phyloP scores from a whole-genome alignment of 345 rosid genomes.

The Eucalyptus sp. region DNA sequence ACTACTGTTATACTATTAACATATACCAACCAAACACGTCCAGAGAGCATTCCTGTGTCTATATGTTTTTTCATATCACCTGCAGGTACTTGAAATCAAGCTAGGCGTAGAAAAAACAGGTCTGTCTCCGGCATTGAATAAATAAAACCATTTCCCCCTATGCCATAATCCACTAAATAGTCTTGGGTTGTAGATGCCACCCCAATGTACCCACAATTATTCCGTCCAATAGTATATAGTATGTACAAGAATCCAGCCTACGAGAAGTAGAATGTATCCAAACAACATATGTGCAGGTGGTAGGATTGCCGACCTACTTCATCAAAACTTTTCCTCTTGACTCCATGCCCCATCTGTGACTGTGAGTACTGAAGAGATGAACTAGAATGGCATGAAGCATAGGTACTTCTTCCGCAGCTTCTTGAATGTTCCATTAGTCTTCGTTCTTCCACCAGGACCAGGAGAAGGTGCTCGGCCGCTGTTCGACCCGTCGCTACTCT shows the following conservation, averaged over 20 bases:
- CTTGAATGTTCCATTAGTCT: neutral
- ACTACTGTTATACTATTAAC: neutral
- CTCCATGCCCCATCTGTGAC: neutral
- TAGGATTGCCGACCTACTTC: neutral
- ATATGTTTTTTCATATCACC: neutral
- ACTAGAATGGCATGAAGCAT: constrained; percentile 33
- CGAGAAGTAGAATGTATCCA: neutral
- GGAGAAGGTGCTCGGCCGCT: neutral
- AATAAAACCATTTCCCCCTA: neutral
- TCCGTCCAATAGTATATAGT: neutral
- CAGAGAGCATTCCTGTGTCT: neutral
- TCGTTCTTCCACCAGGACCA: neutral
- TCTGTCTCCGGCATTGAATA: neutral
- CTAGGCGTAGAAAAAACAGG: neutral
- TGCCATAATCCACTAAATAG: neutral
- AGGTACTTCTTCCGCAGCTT: neutral
- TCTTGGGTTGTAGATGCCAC: neutral
- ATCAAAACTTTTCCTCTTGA: neutral
- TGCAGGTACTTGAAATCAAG: neutral
- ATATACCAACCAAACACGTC: neutral
- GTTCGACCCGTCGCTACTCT: neutral
- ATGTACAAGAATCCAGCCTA: neutral
- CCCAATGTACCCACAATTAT: neutral
- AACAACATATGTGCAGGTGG: neutral
- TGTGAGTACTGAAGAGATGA: neutral